Conservation (phyloP, 495 filamentous ascomycete genomes). For the Hypoxylon fuscum region DNA sequence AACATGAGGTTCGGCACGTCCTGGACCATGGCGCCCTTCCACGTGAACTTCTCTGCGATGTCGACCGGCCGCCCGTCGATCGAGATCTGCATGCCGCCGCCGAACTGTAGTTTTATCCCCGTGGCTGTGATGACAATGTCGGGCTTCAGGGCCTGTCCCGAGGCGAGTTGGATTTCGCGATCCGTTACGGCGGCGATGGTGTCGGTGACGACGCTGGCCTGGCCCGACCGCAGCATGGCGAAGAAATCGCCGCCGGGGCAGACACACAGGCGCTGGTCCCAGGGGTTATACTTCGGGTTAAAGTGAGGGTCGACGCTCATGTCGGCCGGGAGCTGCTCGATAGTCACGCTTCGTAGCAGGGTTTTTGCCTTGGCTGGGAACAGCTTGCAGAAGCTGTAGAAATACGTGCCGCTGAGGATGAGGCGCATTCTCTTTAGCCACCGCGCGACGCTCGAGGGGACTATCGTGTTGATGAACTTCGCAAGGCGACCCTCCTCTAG, state of each 20-base stretch:
- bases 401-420: not conserved
- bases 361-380: slow-evolving; percentile 63
- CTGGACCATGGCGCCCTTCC: slow-evolving; percentile 54
- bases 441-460: slow-evolving; percentile 55
- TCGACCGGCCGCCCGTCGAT: slow-evolving; percentile 43
- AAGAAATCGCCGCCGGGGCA: slow-evolving; percentile 79
- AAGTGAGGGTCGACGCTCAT: slow-evolving; percentile 73
- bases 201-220: slow-evolving; percentile 68
- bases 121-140: slow-evolving; percentile 84
- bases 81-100: slow-evolving; percentile 31
- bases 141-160: slow-evolving; percentile 62
- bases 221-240: slow-evolving; percentile 66
- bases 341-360: slow-evolving; percentile 53
- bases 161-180: slow-evolving; percentile 62
- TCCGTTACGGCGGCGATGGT: slow-evolving; percentile 70
- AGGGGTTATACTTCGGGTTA: slow-evolving; percentile 75
- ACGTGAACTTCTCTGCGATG: slow-evolving; percentile 45
- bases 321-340: slow-evolving; percentile 61
- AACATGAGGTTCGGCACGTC: slow-evolving; percentile 52
- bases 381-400: slow-evolving; percentile 36
- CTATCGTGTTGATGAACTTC: slow-evolving; percentile 47
- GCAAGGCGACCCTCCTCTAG: slow-evolving; percentile 53
- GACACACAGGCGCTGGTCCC: slow-evolving; percentile 77
- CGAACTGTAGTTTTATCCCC: slow-evolving; percentile 55
- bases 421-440: not conserved